Conservation (phyloP, 106 monocot species). For the Dendrobium huoshanense region DNA sequence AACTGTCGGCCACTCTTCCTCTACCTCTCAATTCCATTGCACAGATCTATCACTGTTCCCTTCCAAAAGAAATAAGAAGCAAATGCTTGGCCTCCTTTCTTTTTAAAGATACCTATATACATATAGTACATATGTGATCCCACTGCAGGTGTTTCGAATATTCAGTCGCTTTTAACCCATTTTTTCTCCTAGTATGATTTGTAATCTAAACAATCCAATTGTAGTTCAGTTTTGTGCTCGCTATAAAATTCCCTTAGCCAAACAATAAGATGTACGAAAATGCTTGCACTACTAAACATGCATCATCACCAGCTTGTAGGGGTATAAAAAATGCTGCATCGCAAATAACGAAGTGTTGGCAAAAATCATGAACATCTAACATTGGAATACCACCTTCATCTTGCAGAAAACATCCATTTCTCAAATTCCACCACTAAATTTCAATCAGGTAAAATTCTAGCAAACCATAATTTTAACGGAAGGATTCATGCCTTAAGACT, state of each 20-base stretch:
- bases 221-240: background rate
- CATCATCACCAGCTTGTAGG: background rate
- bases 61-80: background rate
- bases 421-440: background rate
- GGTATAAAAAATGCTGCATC: background rate
- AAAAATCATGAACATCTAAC: background rate
- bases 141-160: background rate
- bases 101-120: background rate
- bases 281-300: background rate
- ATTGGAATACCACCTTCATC: background rate
- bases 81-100: background rate
- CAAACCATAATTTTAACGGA: background rate
- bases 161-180: background rate
- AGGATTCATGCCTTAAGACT: slow-evolving; percentile 50
- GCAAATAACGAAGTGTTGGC: background rate
- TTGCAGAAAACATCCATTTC: background rate
- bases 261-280: background rate
- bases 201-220: background rate
- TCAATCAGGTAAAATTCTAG: background rate
- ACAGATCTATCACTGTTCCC: background rate
- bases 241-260: background rate
- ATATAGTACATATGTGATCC: background rate
- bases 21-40: background rate
- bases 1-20: background rate
- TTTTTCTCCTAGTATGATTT: background rate